These are phyloP conservation scores for Tolypocladium ophioglossoides DNA, from an alignment of 2,329 filamentous ascomycete species.

Conservation along the genomic window DNA sequence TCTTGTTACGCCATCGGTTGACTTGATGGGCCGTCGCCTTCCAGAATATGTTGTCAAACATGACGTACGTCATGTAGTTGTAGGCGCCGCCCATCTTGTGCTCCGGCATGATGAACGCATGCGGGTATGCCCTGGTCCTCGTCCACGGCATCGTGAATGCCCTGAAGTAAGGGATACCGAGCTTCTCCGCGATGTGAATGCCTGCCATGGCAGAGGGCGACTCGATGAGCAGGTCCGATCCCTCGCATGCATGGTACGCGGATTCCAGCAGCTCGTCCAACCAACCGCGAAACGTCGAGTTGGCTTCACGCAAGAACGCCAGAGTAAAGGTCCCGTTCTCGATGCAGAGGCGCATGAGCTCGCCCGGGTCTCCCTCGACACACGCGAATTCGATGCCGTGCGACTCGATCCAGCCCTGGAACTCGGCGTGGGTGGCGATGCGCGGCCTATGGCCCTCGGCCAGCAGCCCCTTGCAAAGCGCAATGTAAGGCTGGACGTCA, in stretches of 20 bases:
- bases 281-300: constrained; percentile 84
- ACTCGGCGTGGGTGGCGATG: constrained; percentile 89
- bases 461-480: constrained; percentile 80
- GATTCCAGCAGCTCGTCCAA: constrained; percentile 78
- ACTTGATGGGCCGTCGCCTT: constrained; percentile 83
- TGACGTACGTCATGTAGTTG: constrained; percentile 89
- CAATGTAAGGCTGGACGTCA: constrained; percentile 96
- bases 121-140: constrained; percentile 85
- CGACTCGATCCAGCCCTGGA: constrained; percentile 78
- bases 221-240: constrained; percentile 83
- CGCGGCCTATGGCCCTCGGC: constrained; percentile 77
- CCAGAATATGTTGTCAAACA: constrained; percentile 98
- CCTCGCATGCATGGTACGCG: constrained; percentile 75
- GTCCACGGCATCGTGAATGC: constrained; percentile 99
- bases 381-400: constrained; percentile 89
- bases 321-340: constrained; percentile 96
- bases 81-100: constrained; percentile 92
- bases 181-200: constrained; percentile 91
- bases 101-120: constrained; percentile 88
- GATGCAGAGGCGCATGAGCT: constrained; percentile 92
- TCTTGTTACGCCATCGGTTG: constrained; percentile 82
- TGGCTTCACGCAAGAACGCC: constrained; percentile 81
- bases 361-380: constrained; percentile 82
- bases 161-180: constrained; percentile 89
- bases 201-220: constrained; percentile 95